Evolutionary conservation across 129 eudicot genomes (phyloP).

Genomic region (Smallanthus sonchifolius): DNA sequence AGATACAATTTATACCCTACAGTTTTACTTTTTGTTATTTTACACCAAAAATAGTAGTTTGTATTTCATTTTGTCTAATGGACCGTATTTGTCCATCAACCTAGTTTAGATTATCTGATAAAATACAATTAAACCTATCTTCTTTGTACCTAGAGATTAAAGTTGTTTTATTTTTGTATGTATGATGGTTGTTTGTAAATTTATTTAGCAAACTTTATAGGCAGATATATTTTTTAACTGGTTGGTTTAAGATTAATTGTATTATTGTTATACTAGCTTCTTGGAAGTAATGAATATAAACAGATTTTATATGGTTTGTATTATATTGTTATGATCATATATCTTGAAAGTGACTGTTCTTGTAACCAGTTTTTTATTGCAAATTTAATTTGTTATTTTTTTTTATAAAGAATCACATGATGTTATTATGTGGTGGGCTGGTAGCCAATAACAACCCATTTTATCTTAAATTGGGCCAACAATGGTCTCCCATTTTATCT

Average conservation of each 20-base stretch:
- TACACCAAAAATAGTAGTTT: no score
- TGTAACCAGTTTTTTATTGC: background rate
- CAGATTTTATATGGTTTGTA: background rate
- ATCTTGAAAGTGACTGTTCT: background rate
- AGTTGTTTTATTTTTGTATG: background rate
- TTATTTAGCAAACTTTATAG: background rate
- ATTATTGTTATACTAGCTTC: no score
- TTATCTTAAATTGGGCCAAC: background rate
- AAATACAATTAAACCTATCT: background rate
- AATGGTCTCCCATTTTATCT: background rate
- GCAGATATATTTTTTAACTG: background rate
- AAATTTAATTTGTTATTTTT: background rate
- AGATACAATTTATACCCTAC: background rate
- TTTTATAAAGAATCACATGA: background rate
- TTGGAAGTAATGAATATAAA: background rate
- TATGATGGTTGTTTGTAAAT: background rate
- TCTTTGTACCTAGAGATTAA: background rate
- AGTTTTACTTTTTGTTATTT: no score
- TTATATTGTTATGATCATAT: no score
- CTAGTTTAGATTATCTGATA: no score
- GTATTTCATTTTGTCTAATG: no score
- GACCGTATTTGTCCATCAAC: no score
- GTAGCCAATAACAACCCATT: background rate
- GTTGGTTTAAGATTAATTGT: background rate
- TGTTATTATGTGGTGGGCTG: background rate